Evolutionary conservation across 208 protist genomes (phyloP).

Genomic region (Wallacemonas sp.): DNA sequence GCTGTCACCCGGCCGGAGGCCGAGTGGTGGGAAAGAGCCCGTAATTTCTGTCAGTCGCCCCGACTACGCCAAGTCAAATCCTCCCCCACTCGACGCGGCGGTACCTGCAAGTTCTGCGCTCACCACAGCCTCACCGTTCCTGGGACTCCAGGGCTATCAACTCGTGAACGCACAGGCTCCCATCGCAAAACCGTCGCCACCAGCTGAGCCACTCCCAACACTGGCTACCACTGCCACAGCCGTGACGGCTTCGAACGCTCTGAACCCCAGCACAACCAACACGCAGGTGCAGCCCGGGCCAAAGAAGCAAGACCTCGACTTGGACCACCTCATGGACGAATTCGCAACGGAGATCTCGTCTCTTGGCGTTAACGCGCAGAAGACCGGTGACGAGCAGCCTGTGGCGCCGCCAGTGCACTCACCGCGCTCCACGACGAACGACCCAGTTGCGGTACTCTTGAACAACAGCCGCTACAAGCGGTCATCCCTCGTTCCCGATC

Average conservation of each 20-base stretch:
- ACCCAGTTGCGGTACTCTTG: constrained; percentile 54
- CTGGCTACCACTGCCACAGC: not conserved
- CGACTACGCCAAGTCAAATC: not conserved
- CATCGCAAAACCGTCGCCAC: constrained; percentile 5
- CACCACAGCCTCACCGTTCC: not conserved
- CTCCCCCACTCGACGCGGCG: not conserved
- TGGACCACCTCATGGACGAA: constrained; percentile 77
- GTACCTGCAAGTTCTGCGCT: not conserved
- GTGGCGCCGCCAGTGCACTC: not conserved
- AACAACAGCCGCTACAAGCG: constrained; percentile 64
- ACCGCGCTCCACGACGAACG: constrained; percentile 2
- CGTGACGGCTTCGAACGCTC: not conserved
- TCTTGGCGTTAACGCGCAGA: constrained; percentile 39
- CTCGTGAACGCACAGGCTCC: constrained; percentile 23
- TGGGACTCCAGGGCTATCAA: constrained; percentile 18
- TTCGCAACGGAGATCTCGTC: constrained; percentile 68
- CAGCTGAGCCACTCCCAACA: constrained; percentile 20
- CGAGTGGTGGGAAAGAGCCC: not conserved
- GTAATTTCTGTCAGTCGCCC: not conserved
- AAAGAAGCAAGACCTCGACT: constrained; percentile 38
- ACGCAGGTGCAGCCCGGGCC: not conserved
- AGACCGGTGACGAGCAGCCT: constrained; percentile 10
- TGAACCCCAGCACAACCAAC: not conserved
- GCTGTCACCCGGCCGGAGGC: constrained; percentile 5
- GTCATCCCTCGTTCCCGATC: constrained; percentile 21